These are phyloP conservation scores for Trichoderma cornu-damae DNA, from an alignment of 2,329 filamentous ascomycete genomes.

Conservation along the genomic window DNA sequence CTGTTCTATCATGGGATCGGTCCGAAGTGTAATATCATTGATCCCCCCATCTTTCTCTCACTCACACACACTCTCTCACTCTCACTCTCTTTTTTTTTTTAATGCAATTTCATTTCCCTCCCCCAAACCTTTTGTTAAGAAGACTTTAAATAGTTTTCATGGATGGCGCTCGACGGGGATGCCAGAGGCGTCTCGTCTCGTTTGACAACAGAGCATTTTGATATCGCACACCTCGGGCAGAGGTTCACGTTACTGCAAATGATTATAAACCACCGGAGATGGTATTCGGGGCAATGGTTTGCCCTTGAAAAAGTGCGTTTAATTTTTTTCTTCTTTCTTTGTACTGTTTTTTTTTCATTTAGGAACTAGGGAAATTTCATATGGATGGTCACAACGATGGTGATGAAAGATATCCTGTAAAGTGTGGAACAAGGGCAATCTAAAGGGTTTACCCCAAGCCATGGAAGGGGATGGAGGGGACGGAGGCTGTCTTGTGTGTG, in stretches of 20 bases:
- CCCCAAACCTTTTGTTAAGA: constrained; percentile 9
- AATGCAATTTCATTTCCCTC: background rate
- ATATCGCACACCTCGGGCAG: constrained; percentile 28
- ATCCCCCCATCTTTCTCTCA: background rate
- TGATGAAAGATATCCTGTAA: constrained; percentile 8
- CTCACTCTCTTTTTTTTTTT: background rate
- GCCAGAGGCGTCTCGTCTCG: constrained; percentile 27
- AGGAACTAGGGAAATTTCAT: constrained; percentile 28
- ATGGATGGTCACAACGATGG: constrained; percentile 16
- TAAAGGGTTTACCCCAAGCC: constrained; percentile 20
- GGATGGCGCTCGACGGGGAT: constrained; percentile 26
- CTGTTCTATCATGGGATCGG: constrained; percentile 6
- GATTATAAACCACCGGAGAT: constrained; percentile 33
- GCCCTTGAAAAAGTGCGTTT: constrained; percentile 33
- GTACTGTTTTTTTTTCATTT: constrained; percentile 39
- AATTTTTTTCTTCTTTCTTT: too few species aligned
- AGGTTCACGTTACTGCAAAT: constrained; percentile 11
- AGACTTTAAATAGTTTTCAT: constrained; percentile 25
- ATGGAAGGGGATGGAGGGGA: constrained; percentile 23
- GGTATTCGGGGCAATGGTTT: constrained; percentile 27
- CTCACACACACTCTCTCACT: too few species aligned
- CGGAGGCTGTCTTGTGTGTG: constrained; percentile 22
- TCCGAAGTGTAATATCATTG: background rate
- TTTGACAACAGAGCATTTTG: constrained; percentile 29
- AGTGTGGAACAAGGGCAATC: constrained; percentile 25